A percentile compares a stretch with the other conserved stretches of the same genome.
phyloP scores from a whole-genome alignment of 306 rosid genomes.

The Prunus kanzakura region DNA sequence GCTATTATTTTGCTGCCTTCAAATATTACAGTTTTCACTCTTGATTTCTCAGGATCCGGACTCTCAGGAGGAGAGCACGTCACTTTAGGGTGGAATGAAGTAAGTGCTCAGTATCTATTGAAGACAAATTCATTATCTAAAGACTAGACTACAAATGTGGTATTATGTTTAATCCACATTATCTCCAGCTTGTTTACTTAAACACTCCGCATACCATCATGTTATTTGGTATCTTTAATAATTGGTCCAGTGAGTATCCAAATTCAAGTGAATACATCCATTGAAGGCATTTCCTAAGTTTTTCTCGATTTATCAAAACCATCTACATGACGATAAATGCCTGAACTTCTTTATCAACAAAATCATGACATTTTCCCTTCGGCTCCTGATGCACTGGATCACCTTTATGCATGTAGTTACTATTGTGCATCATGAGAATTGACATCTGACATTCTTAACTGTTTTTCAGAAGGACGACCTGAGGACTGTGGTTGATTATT shows the following conservation, averaged over 20 bases:
- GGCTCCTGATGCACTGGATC: neutral
- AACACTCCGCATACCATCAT: neutral
- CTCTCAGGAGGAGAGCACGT: conserved; percentile 95
- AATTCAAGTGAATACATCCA: neutral
- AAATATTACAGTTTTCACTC: conserved; percentile 86
- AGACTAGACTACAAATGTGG: neutral
- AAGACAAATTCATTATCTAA: conserved; percentile 10
- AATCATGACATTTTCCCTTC: neutral
- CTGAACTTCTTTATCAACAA: neutral
- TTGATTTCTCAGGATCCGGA: conserved; percentile 98
- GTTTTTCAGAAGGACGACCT: conserved; percentile 85
- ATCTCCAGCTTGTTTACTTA: neutral
- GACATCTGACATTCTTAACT: conserved; percentile 18
- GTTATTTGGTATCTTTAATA: neutral
- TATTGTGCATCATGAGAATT: conserved; percentile 23
- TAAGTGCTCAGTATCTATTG: conserved; percentile 40
- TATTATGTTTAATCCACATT: neutral
- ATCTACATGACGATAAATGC: neutral
- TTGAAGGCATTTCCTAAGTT: neutral
- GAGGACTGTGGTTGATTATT: conserved; percentile 71
- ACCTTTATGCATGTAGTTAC: conserved; percentile 3
- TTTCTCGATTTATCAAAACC: neutral
- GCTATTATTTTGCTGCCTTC: conserved; percentile 91
- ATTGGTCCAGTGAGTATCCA: neutral
- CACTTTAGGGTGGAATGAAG: conserved; percentile 95